Base-by-base conservation (phyloP, 2,329 filamentous ascomycete genomes). In the Septoria petroselini region DNA sequence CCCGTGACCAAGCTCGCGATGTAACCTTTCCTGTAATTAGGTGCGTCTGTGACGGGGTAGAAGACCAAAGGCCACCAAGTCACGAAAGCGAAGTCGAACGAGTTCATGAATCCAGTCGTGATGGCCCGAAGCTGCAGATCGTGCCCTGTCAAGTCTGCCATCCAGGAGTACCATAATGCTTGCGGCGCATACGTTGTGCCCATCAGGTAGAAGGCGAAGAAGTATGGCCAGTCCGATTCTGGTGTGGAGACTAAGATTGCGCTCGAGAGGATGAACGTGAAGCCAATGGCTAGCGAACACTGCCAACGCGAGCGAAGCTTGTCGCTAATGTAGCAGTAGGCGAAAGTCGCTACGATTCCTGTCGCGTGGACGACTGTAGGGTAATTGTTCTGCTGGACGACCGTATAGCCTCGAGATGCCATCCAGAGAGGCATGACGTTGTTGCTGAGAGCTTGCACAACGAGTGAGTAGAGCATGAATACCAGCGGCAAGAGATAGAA, bases 371-470 rank as follows among this genome's bases (percentile, higher is more conserved):
- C 64, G 1, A 59, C 70, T 0, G 72, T 73, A 0, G 72, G 72
- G 41, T 73, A 74, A 52, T 71, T 73, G 57, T 75, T 74, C 48
- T 75, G 69, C 53, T 75, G 69, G 7, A 73, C 62, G 2, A 69
- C 62, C 2, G 62, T 70, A 52, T 74, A 74, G 2, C 73, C 72
- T 2, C 70, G 66, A 0, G 71, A 72, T 2, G 68, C 68, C 68
- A 75, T 71, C 72, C 72, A 74, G 14, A 73, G 60, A 18, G 66
- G 68, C 62, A 74, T 73, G 4, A 75, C 71, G 31, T 75, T 74
- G 62, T 74, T 75, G 11, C 60, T 55, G 1, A 74, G 63, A 41
- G 67, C 67, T 54, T 74, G 72, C 0, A 74, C 68, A 15, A 68
- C 71, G 2, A 75, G 68, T 0, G 72, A 74, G 55, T 74, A 74